A percentile compares a stretch with the other conserved stretches of the same genome.
These are phyloP conservation scores for Ensete ventricosum DNA, from an alignment of 176 grass and related monocot species.

Conservation along the genomic window DNA sequence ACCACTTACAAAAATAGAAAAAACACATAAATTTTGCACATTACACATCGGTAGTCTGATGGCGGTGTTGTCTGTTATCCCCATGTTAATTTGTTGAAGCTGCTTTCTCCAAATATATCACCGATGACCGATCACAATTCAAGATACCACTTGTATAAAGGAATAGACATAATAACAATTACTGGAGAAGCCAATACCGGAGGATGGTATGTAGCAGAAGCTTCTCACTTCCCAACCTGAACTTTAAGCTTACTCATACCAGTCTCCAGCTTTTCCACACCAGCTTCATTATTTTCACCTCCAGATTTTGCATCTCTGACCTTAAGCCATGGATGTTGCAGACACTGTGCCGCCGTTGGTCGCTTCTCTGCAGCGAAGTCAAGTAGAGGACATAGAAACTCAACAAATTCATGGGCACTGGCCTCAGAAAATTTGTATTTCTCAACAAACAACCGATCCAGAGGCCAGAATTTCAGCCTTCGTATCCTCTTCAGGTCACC, in stretches of 20 bases:
- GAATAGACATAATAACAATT: neutral
- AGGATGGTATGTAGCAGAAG: neutral
- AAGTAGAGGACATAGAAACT: slow-evolving; percentile 64
- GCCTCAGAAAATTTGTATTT: slow-evolving; percentile 63
- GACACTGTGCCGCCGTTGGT: slow-evolving; percentile 60
- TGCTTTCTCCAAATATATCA: neutral
- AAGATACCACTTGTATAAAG: neutral
- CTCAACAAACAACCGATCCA: slow-evolving; percentile 63
- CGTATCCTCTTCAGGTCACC: slow-evolving; percentile 89
- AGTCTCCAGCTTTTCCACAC: neutral
- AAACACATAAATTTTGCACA: neutral
- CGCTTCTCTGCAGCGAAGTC: slow-evolving; percentile 76
- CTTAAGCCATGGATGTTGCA: slow-evolving; percentile 76
- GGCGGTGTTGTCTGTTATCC: neutral
- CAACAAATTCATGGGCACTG: slow-evolving; percentile 49
- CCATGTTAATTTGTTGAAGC: neutral
- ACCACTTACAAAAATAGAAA: neutral
- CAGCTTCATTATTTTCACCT: slow-evolving; percentile 13
- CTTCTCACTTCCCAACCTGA: neutral
- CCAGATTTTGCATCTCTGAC: neutral
- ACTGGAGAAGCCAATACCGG: neutral
- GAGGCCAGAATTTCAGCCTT: slow-evolving; percentile 57
- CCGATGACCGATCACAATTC: neutral
- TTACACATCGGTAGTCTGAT: neutral
- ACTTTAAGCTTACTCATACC: neutral